Evolutionary conservation across 2,329 filamentous ascomycete species (phyloP), one percentile per base, ranked within the genome.

Genomic region (Arthrobotrys sphaeroides): DNA sequence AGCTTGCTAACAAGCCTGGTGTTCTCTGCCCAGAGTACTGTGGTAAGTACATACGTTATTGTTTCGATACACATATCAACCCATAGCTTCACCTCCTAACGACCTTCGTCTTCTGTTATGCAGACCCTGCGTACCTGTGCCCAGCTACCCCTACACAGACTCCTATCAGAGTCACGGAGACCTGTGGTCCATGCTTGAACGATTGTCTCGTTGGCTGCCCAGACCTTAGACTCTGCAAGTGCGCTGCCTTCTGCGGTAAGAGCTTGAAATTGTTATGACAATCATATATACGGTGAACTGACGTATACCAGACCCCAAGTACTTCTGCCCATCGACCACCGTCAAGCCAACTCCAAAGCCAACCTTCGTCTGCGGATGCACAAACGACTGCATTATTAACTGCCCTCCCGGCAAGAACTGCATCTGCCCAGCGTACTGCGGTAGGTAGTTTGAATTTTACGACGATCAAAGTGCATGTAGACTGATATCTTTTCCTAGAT

Each of bases 171-270:
- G 42, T 64, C 10, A 66, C 69, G 12, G 61, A 57, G 2, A 73
- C 69, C 4, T 73, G 69, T 18, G 69, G 69, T 16, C 28, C 51
- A 38, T 73, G 69, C 20, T 43, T 73, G 10, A 73, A 73, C 18
- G 69, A 73, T 38, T 73, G 69, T 43, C 65, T 73, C 26, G 59
- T 73, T 18, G 61, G 61, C 40, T 73, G 69, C 43, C 68, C 69
- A 16, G 69, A 73, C 31, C 69, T 64, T 13, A 51, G 51, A 55
- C 51, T 73, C n/a, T 73, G 69, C 69, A 66, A 47, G 61, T 73
- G 69, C 42, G 31, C 69, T 10, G 22, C 33, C 24, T 26, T 28
- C 16, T 73, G 69, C 69, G 69, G 69, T 73, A 67, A 51, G 31
- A 40, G 1, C 28, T 24, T n/a, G 7, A 16, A 16, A 12, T 16